A percentile compares a stretch with the other conserved stretches of the same genome.
These are phyloP conservation scores for Alloascoidea africana DNA, from an alignment of 805 yeast species.

Conservation along the genomic window DNA sequence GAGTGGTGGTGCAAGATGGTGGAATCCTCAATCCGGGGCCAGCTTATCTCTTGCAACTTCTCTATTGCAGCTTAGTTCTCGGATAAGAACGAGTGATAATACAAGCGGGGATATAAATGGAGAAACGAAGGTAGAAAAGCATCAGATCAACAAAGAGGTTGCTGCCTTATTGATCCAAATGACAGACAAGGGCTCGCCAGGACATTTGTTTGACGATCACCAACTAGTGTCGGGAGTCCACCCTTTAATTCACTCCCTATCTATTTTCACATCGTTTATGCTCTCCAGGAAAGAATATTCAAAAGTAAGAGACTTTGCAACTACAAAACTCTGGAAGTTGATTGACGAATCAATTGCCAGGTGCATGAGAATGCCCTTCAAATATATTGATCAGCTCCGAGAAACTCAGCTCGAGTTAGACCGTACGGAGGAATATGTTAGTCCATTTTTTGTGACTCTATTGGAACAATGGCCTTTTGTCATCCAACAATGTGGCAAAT, in stretches of 20 bases:
- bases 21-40: conserved; percentile 38
- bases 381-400: conserved; percentile 50
- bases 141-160: conserved; percentile 28
- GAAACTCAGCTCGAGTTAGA: conserved; percentile 10
- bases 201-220: conserved; percentile 36
- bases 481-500: conserved; percentile 14
- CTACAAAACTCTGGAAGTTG: conserved; percentile 35
- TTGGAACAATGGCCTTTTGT: conserved; percentile 60
- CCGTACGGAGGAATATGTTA: conserved; percentile 19
- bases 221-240: conserved; percentile 37
- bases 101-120: conserved; percentile 15
- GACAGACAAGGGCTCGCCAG: too few relatives aligned
- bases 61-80: conserved; percentile 36
- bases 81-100: conserved; percentile 14
- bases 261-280: conserved; percentile 6
- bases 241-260: conserved; percentile 36
- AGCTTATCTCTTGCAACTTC: conserved; percentile 51
- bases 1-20: conserved; percentile 57
- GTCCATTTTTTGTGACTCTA: conserved; percentile 42
- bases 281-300: conserved; percentile 6
- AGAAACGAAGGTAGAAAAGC: conserved; percentile 29
- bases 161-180: too few relatives aligned
- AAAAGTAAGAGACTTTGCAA: too few relatives aligned
- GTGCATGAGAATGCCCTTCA: conserved; percentile 63
- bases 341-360: conserved; percentile 69